Evolutionary conservation across 129 eudicot genomes (phyloP), one percentile per base, ranked within the genome.

Genomic region (Ambrosia artemisiifolia): DNA sequence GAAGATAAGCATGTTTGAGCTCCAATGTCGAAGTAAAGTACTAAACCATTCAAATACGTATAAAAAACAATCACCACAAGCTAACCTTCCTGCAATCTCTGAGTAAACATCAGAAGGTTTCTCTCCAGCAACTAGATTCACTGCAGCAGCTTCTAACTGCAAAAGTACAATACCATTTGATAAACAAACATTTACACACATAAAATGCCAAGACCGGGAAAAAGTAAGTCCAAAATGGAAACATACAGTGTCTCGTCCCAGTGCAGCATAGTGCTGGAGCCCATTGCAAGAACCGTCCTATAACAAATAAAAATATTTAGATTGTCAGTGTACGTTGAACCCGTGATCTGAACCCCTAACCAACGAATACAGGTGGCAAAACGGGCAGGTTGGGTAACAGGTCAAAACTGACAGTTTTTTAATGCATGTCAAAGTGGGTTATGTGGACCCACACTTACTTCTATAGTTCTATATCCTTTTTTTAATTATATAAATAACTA

Each of bases 241-340:
- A 78, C 95, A 46, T 94, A 94, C 98, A 68, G 85, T 67, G 70
- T 94, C 95, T 82, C 92, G 82, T 77, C 98, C 98, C 77, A 94
- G 80, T 82, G 98, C 98, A 51, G 98, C 98, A 80, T 94, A 94
- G 75, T 94, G 98, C 66, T 94, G 98, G 30, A 94, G 83, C 12
- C 98, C 98, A 75, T 94, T 94, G 88, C 98, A 94, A 47, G 98
- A 94, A 24, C 98, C 98, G 82, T 94, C 98, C 98, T 94, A 73
- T 40, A 63, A 69, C 49, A 75, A 46, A 67, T 11, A 49, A 72
- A 32, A 9, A 60, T 8, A 30, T 18, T 18, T 17, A 0, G 24
- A 51, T 17, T 16, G 57, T 17, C 11, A 17, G 28, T 17, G 3
- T 17, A 17, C 17, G 19, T 11, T 51, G 12, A 51, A 51, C 59